Base-by-base conservation (phyloP, 768 basidiomycete genomes). In the Mycena rebaudengoi region DNA sequence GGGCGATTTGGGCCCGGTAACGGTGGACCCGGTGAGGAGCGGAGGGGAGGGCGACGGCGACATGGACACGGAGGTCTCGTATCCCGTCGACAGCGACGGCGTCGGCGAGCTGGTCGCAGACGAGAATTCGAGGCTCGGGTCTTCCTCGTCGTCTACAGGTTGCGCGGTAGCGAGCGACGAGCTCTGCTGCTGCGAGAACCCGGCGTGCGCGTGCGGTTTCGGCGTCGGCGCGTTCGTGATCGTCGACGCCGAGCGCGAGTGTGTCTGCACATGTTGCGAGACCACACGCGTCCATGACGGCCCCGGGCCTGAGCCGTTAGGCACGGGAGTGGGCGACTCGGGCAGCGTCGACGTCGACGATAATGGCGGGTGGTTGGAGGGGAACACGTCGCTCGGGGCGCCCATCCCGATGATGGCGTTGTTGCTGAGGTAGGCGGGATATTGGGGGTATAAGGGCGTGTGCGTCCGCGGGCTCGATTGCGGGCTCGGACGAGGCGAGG, bases 81-180 rank as follows among this genome's bases (percentile, higher is more conserved):
- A 88, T 49, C 87, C 88, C 10, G 79, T 78, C 30, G 87, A 89
- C 26, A 67, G 54, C 11, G 89, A 88, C 29, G 85, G 82, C 7
- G 85, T 79, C 18, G 90, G 87, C 5, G 87, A 87, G 55, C 80
- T 85, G 32, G 82, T 84, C 16, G 79, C 79, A 5, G 83, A 86
- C 13, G 81, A 52, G 73, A 76, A 21, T 62, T 69, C 51, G 69
- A 73, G 23, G 78, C 73, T 18, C 73, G 77, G 33, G 57, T 69
- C 44, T 70, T 65, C 40, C 67, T 73, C 51, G 68, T 69, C 11
- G 54, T 69, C 57, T 46, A 60, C 20, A 58, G 45, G 13, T 60
- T 52, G 23, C 28, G 65, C 12, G 48, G 30, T 12, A 40, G 32
- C 11, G 64, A 50, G 25, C 37, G 40, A 28, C 51, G 49, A 60